Conservation (phyloP, 2,329 filamentous ascomycete species). For the Hyphodiscus sp. region DNA sequence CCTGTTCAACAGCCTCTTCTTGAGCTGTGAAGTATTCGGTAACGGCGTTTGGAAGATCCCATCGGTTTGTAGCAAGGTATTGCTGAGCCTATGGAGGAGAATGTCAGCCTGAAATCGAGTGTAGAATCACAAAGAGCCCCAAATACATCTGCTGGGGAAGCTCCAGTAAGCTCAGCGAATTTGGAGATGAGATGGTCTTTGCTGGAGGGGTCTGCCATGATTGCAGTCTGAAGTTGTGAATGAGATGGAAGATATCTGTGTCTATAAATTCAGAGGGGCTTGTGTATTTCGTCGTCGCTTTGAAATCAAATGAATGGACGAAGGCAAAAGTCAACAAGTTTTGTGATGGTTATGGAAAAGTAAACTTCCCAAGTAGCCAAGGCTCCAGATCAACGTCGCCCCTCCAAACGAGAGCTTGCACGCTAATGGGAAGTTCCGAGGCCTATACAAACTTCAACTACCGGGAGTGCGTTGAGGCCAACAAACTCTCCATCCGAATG, state of each 20-base stretch:
- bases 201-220: slow-evolving; percentile 27
- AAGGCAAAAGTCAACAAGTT: slow-evolving; percentile 11
- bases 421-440: background rate
- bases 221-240: slow-evolving; percentile 23
- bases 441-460: too few species aligned
- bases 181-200: slow-evolving; percentile 43
- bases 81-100: slow-evolving; percentile 49
- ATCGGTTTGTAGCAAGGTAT: slow-evolving; percentile 58
- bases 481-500: background rate
- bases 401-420: background rate
- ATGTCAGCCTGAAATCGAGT: slow-evolving; percentile 5
- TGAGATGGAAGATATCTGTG: background rate
- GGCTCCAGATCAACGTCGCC: too few species aligned
- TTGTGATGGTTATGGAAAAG: too few species aligned
- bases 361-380: too few species aligned
- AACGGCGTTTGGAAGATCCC: slow-evolving; percentile 59
- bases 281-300: background rate
- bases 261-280: background rate
- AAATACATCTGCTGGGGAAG: slow-evolving; percentile 41
- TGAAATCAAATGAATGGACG: background rate
- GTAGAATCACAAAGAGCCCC: background rate
- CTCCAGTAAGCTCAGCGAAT: slow-evolving; percentile 51
- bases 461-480: too few species aligned
- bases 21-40: slow-evolving; percentile 55
- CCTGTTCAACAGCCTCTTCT: slow-evolving; percentile 41